These are phyloP conservation scores for Beauveria scarabaeidicola DNA, from an alignment of 2,329 filamentous ascomycete genomes.

Conservation along the genomic window DNA sequence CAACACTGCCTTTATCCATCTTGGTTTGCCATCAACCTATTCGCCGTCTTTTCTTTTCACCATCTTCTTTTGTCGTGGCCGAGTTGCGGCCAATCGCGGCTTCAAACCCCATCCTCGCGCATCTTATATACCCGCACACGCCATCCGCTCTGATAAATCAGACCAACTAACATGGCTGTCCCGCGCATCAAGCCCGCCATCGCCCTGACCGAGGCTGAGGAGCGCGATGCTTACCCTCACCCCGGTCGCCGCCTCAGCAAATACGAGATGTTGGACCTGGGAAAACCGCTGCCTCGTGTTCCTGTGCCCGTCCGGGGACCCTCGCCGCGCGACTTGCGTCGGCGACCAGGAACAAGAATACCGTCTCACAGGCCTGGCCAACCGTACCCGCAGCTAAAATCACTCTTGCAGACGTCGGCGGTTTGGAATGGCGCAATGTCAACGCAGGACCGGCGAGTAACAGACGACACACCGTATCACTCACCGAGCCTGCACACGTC, in stretches of 20 bases:
- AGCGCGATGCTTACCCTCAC: slow-evolving; percentile 8
- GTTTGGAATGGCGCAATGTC: no score
- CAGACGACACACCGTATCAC: neutral
- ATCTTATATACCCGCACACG: neutral
- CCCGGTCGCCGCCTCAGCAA: slow-evolving; percentile 9
- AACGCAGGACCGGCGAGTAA: neutral
- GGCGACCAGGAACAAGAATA: neutral
- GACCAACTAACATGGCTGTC: neutral
- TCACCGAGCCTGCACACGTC: neutral
- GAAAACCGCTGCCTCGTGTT: slow-evolving; percentile 2
- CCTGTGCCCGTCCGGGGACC: neutral
- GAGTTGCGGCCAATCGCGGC: no score
- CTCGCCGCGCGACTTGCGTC: neutral
- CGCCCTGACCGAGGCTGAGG: slow-evolving; percentile 2
- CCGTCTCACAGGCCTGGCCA: neutral
- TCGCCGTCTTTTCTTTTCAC: neutral
- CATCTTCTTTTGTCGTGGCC: no score
- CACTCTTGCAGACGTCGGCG: neutral
- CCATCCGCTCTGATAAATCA: neutral
- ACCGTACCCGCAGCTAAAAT: neutral
- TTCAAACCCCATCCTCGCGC: no score
- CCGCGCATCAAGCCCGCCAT: slow-evolving; percentile 8
- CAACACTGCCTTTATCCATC: neutral
- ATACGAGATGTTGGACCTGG: neutral
- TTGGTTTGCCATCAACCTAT: neutral